These are phyloP conservation scores for Russula ochroleuca DNA, from an alignment of 768 basidiomycete genomes.

Conservation along the genomic window DNA sequence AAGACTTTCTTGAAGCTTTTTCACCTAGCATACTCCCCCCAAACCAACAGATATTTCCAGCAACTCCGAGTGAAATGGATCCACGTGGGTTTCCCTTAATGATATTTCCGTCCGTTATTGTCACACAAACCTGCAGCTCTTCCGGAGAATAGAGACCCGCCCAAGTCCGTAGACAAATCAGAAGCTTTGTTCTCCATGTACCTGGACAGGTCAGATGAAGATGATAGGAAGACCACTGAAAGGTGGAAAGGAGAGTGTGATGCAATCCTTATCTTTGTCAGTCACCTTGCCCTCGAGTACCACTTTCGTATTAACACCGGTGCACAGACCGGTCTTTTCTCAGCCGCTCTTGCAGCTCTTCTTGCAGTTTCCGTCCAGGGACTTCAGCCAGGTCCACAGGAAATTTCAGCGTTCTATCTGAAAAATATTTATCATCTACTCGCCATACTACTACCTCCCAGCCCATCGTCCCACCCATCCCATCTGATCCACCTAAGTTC, in stretches of 20 bases:
- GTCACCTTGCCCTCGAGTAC: not conserved
- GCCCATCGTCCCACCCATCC: not conserved
- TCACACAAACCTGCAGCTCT: too few species aligned
- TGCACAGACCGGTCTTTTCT: conserved; percentile 24
- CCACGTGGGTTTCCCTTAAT: too few species aligned
- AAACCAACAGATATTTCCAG: too few species aligned
- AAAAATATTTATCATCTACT: conserved; percentile 5
- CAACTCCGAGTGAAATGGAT: too few species aligned
- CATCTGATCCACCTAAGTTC: conserved; percentile 15
- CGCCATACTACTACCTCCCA: not conserved
- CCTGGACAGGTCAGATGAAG: conserved; percentile 14
- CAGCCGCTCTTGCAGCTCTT: conserved; percentile 20
- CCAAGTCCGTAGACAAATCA: not conserved
- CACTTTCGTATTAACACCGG: not conserved
- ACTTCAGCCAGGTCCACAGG: conserved; percentile 9
- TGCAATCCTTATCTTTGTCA: conserved; percentile 20
- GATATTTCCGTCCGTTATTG: too few species aligned
- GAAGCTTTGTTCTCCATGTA: conserved; percentile 19
- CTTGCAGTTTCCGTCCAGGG: conserved; percentile 12
- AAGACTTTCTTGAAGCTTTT: too few species aligned
- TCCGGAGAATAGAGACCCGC: too few species aligned
- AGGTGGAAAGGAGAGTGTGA: conserved; percentile 22
- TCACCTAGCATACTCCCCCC: too few species aligned
- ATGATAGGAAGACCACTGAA: conserved; percentile 14
- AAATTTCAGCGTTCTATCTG: conserved; percentile 4